phyloP scores from a whole-genome alignment of 768 basidiomycete genomes.

The Leccinum sublutescens region DNA sequence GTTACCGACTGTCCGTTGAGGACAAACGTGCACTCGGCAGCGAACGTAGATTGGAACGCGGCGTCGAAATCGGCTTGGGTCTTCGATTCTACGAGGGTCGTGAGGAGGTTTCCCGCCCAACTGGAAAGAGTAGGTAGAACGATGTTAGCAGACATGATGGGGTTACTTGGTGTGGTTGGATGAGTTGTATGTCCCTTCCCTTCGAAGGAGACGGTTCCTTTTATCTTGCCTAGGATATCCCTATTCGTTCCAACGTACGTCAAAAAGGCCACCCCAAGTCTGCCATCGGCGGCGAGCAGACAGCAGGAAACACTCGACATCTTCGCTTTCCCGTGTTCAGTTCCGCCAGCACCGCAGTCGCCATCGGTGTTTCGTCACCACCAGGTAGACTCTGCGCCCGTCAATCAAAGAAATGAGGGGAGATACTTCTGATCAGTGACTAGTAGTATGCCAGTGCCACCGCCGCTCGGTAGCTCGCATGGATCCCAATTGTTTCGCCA shows the following conservation, averaged over 20 bases:
- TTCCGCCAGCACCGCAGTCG: neutral
- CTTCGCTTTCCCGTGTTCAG: neutral
- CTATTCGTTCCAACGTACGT: neutral
- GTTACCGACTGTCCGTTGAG: slow-evolving; percentile 42
- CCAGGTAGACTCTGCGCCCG: neutral
- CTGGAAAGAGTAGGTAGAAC: slow-evolving; percentile 41
- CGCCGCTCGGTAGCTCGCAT: neutral
- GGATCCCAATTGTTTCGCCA: neutral
- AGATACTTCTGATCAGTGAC: neutral
- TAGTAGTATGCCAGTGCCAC: neutral
- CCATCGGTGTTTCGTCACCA: neutral
- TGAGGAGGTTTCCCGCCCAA: slow-evolving; percentile 42
- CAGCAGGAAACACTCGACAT: slow-evolving; percentile 2
- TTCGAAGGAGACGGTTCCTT: neutral
- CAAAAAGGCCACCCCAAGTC: neutral
- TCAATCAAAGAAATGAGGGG: neutral
- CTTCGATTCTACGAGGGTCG: slow-evolving; percentile 39
- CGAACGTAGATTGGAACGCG: slow-evolving; percentile 43
- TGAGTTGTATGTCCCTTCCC: neutral
- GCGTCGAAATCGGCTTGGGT: slow-evolving; percentile 33
- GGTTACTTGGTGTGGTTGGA: neutral
- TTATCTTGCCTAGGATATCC: slow-evolving; percentile 11
- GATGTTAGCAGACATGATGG: slow-evolving; percentile 28
- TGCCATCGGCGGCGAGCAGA: neutral
- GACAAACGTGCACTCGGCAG: slow-evolving; percentile 33